phyloP scores from a whole-genome alignment of 2,329 filamentous ascomycete genomes.

The Chaetomiaceae sp. region DNA sequence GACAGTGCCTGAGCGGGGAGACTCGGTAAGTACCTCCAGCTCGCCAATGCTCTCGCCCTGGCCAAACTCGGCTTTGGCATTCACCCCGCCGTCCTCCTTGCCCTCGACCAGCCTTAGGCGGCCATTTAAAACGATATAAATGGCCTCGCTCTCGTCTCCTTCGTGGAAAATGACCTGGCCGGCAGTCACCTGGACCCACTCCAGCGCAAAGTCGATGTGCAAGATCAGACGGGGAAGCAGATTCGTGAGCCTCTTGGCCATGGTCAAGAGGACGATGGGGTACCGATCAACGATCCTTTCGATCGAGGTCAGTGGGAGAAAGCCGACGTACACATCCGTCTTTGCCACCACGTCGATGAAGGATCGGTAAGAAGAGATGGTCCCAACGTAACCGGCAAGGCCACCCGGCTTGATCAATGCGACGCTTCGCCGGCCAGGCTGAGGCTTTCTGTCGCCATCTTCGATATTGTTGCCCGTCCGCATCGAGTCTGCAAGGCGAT shows the following conservation, averaged over 20 bases:
- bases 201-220: slow-evolving; percentile 95
- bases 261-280: slow-evolving; percentile 85
- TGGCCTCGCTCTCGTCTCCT: slow-evolving; percentile 92
- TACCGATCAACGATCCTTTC: slow-evolving; percentile 92
- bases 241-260: slow-evolving; percentile 90
- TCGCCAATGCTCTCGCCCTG: slow-evolving; percentile 98
- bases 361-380: slow-evolving; percentile 89
- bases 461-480: slow-evolving; percentile 27
- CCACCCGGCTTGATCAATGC: slow-evolving; percentile 93
- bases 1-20: slow-evolving; percentile 79
- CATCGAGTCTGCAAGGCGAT: slow-evolving; percentile 14
- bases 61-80: slow-evolving; percentile 85
- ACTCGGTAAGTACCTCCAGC: slow-evolving; percentile 94
- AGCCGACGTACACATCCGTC: slow-evolving; percentile 97
- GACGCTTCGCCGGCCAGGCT: slow-evolving; percentile 59
- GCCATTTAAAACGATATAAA: slow-evolving; percentile 95
- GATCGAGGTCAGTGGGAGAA: slow-evolving; percentile 76
- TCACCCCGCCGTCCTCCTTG: slow-evolving; percentile 72
- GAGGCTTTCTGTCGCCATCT: slow-evolving; percentile 42
- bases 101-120: slow-evolving; percentile 82
- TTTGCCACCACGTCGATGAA: slow-evolving; percentile 97
- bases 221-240: slow-evolving; percentile 84
- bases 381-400: slow-evolving; percentile 89
- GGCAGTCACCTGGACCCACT: slow-evolving; percentile 96
- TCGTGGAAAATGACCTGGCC: slow-evolving; percentile 93